Evolutionary conservation across 2,329 filamentous ascomycete genomes (phyloP).

Genomic region (Xylaria sp.): DNA sequence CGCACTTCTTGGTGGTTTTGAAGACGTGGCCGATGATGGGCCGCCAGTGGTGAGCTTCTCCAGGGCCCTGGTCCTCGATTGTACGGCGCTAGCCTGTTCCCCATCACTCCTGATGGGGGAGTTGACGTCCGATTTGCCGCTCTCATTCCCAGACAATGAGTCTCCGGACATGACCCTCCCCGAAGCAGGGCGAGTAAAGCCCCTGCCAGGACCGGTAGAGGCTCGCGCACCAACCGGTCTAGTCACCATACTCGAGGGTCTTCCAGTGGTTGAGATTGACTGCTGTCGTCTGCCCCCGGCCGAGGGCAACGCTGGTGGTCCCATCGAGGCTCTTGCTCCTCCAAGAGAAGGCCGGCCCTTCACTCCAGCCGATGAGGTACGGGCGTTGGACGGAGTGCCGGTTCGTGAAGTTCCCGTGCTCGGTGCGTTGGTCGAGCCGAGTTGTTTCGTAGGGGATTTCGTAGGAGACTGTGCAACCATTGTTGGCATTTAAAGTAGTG

Average conservation of each 20-base stretch:
- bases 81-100: conserved; percentile 56
- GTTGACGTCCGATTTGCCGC: conserved; percentile 41
- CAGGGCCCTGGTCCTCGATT: conserved; percentile 53
- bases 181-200: conserved; percentile 43
- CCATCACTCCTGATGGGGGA: conserved; percentile 57
- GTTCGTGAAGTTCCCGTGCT: conserved; percentile 65
- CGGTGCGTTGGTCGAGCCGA: conserved; percentile 55
- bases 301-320: conserved; percentile 59
- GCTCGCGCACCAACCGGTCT: conserved; percentile 47
- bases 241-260: conserved; percentile 35
- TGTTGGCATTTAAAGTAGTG: conserved; percentile 25
- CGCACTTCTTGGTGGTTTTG: conserved; percentile 35
- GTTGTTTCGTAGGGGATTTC: conserved; percentile 79
- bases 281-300: conserved; percentile 47
- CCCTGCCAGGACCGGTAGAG: conserved; percentile 40
- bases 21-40: conserved; percentile 37
- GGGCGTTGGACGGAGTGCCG: conserved; percentile 63
- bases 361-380: conserved; percentile 45
- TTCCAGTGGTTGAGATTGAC: conserved; percentile 47
- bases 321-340: conserved; percentile 67
- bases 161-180: conserved; percentile 51
- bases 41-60: conserved; percentile 51
- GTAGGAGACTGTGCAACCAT: conserved; percentile 63
- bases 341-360: conserved; percentile 60
- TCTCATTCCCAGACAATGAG: conserved; percentile 48